Evolutionary conservation across 192 early-diverging fungal species (phyloP).

Genomic region (Backusella parvicylindrica): DNA sequence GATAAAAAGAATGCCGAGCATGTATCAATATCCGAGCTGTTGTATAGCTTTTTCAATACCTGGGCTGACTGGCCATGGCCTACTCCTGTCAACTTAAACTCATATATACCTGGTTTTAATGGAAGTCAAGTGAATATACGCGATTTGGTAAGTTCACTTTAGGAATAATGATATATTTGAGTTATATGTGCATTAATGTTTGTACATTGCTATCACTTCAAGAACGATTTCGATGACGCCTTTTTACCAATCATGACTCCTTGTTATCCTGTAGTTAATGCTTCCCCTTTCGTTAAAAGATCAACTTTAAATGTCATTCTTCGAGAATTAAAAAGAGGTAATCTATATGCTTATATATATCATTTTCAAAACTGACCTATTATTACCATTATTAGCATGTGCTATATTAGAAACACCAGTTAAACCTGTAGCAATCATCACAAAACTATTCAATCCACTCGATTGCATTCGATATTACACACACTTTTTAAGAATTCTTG

Average conservation of each 20-base stretch:
- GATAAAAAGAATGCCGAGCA: not conserved
- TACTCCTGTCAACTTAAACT: slow-evolving; percentile 14
- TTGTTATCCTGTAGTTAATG: slow-evolving; percentile 27
- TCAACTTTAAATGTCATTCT: slow-evolving; percentile 19
- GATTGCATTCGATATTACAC: slow-evolving; percentile 8
- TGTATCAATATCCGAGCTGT: not conserved
- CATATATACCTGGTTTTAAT: slow-evolving; percentile 3
- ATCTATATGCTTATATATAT: not conserved
- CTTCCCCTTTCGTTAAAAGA: slow-evolving; percentile 15
- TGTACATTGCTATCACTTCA: not conserved
- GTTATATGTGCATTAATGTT: not conserved
- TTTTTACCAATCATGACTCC: slow-evolving; percentile 30
- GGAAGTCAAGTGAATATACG: not conserved
- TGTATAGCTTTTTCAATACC: slow-evolving; percentile 17
- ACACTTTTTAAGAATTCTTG: slow-evolving; percentile 16
- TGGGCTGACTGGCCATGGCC: slow-evolving; percentile 31
- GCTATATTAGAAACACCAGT: not conserved
- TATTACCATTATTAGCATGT: not conserved
- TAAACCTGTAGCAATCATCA: not conserved
- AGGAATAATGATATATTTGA: not conserved
- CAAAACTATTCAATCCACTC: slow-evolving; percentile 18
- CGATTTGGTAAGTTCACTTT: not conserved
- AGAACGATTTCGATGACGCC: slow-evolving; percentile 14
- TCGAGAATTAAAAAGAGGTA: slow-evolving; percentile 25
- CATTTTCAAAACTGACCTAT: not conserved